These are phyloP conservation scores for Cylindrotheca closterium DNA, from an alignment of 108 stramenopile genomes.

Conservation along the genomic window DNA sequence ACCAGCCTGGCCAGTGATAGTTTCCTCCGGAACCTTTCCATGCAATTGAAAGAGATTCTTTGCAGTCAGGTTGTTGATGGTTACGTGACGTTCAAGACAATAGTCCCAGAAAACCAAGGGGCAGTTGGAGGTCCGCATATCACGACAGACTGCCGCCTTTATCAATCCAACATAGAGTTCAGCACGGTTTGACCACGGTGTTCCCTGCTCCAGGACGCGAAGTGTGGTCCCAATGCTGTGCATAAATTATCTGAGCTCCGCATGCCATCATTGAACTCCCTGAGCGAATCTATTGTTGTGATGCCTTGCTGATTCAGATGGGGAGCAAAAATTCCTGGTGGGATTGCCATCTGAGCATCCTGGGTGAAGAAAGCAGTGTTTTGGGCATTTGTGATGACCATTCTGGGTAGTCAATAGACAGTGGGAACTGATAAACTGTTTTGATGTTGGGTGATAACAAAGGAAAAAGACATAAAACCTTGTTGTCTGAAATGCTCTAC, in stretches of 20 bases:
- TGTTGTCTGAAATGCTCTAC: conserved; percentile 38
- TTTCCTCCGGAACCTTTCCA: conserved; percentile 28
- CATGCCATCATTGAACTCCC: too few relatives aligned
- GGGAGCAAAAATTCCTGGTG: too few relatives aligned
- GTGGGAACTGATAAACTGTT: too few relatives aligned
- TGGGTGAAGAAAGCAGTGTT: too few relatives aligned
- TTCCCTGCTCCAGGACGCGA: conserved; percentile 19
- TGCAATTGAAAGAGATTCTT: conserved; percentile 31
- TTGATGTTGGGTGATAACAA: too few relatives aligned
- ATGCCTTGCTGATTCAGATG: too few relatives aligned
- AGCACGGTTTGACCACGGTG: conserved; percentile 37
- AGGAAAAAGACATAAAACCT: too few relatives aligned
- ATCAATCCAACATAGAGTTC: conserved; percentile 42
- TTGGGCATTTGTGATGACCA: too few relatives aligned
- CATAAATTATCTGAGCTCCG: conserved; percentile 9
- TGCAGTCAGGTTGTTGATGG: conserved; percentile 40
- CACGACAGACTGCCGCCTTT: conserved; percentile 32
- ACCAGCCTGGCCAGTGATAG: conserved; percentile 21
- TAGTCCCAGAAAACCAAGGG: too few relatives aligned
- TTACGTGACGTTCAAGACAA: conserved; percentile 29
- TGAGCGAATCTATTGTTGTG: too few relatives aligned
- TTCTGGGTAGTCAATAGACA: too few relatives aligned
- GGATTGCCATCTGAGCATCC: too few relatives aligned
- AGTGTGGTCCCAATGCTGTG: conserved; percentile 33
- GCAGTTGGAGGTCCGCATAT: conserved; percentile 24